These are phyloP conservation scores for Tilletia horrida DNA, from an alignment of 1,284 basidiomycete species.

Conservation along the genomic window DNA sequence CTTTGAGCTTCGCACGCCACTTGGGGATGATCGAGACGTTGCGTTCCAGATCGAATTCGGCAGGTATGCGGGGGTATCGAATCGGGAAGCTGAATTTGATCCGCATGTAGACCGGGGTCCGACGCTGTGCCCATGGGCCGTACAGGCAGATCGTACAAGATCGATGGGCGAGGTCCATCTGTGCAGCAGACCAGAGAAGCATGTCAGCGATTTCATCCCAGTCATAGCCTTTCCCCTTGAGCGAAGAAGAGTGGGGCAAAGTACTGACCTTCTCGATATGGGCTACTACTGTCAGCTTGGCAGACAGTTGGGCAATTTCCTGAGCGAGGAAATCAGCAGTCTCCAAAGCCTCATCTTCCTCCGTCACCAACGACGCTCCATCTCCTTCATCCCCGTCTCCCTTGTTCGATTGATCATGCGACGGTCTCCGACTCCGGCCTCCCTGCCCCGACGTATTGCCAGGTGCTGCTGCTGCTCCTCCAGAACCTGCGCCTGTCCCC, in stretches of 20 bases:
- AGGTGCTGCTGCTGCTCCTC: too few relatives aligned
- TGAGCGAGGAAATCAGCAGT: slow-evolving; percentile 29
- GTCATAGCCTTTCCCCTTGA: neutral
- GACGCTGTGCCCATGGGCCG: slow-evolving; percentile 46
- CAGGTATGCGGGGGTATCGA: slow-evolving; percentile 38
- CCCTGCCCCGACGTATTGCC: too few relatives aligned
- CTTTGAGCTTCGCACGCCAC: slow-evolving; percentile 43
- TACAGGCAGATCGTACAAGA: slow-evolving; percentile 43
- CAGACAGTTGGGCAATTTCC: slow-evolving; percentile 11
- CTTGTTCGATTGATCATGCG: slow-evolving; percentile 21
- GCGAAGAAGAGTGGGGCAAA: slow-evolving; percentile 27
- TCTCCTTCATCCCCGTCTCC: neutral
- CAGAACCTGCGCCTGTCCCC: slow-evolving; percentile 24
- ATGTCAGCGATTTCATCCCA: too few relatives aligned
- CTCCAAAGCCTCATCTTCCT: slow-evolving; percentile 24
- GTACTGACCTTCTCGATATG: slow-evolving; percentile 42
- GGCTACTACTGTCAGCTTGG: slow-evolving; percentile 27
- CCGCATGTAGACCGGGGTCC: slow-evolving; percentile 43
- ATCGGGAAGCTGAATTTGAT: slow-evolving; percentile 44
- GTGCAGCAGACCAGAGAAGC: neutral
- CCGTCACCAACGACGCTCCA: neutral
- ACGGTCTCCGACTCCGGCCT: too few relatives aligned
- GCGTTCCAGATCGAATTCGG: slow-evolving; percentile 48
- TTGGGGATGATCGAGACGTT: slow-evolving; percentile 44
- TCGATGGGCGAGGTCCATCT: slow-evolving; percentile 40